Evolutionary conservation across 2,329 filamentous ascomycete species (phyloP).

Genomic region (Nemania abortiva): DNA sequence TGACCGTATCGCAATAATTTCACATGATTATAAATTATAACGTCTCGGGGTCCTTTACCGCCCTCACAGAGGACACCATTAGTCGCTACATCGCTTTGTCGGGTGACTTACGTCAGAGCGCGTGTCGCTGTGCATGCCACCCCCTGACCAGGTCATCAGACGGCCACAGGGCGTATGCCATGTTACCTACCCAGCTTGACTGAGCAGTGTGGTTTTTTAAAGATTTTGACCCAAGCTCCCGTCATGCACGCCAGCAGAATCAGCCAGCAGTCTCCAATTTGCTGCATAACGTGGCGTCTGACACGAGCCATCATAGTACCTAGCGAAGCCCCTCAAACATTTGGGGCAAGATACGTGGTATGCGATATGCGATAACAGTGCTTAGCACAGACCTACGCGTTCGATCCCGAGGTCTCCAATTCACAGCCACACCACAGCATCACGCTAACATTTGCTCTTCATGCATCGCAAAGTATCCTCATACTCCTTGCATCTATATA

Average conservation of each 20-base stretch:
- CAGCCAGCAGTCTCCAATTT: too few relatives aligned
- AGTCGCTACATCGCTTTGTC: not conserved
- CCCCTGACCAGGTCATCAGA: constrained; percentile 15
- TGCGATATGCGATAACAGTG: too few relatives aligned
- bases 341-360: too few relatives aligned
- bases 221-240: not conserved
- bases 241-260: not conserved
- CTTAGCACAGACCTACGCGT: too few relatives aligned
- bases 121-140: constrained; percentile 15
- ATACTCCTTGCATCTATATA: too few relatives aligned
- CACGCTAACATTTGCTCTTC: too few relatives aligned
- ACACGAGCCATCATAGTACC: too few relatives aligned
- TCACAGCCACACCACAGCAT: too few relatives aligned
- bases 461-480: too few relatives aligned
- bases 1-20: constrained; percentile 1
- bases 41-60: not conserved
- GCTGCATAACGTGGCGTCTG: too few relatives aligned
- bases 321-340: too few relatives aligned
- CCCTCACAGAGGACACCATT: not conserved
- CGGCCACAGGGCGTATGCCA: not conserved
- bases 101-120: constrained; percentile 16
- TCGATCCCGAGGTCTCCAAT: too few relatives aligned
- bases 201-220: not conserved
- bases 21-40: not conserved
- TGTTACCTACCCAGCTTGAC: not conserved